Conservation (phyloP, 176 grass and related monocot species). For the Carex pumila region DNA sequence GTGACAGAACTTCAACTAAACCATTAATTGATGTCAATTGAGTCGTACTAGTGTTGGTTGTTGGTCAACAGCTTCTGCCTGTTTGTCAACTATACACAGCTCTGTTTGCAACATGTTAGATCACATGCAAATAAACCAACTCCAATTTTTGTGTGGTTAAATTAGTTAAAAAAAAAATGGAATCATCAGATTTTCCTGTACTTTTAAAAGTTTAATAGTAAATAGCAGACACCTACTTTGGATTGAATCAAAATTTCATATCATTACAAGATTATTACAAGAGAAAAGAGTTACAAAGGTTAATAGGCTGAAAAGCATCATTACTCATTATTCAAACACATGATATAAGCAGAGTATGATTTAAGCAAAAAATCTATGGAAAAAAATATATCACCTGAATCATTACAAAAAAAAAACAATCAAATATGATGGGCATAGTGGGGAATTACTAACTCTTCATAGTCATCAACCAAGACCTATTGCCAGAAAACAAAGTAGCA, state of each 20-base stretch:
- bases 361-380: not conserved
- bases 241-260: slow-evolving; percentile 24
- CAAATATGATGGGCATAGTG: slow-evolving; percentile 45
- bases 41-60: not conserved
- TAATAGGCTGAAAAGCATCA: not conserved
- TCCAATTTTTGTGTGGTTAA: not conserved
- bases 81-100: not conserved
- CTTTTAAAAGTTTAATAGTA: not conserved
- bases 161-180: not conserved
- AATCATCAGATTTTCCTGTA: not conserved
- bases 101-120: not conserved
- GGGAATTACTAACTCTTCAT: slow-evolving; percentile 49
- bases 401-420: slow-evolving; percentile 18
- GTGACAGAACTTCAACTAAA: not conserved
- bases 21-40: not conserved
- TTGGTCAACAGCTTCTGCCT: not conserved
- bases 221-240: not conserved
- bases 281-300: not conserved
- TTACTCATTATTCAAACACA: not conserved
- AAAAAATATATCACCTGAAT: slow-evolving; percentile 8
- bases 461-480: slow-evolving; percentile 78
- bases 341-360: not conserved
- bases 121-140: not conserved
- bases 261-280: slow-evolving; percentile 31
- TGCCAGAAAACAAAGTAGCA: slow-evolving; percentile 18